Evolutionary conservation across 2,329 filamentous ascomycete species (phyloP).

Genomic region (Colletotrichum sp.): DNA sequence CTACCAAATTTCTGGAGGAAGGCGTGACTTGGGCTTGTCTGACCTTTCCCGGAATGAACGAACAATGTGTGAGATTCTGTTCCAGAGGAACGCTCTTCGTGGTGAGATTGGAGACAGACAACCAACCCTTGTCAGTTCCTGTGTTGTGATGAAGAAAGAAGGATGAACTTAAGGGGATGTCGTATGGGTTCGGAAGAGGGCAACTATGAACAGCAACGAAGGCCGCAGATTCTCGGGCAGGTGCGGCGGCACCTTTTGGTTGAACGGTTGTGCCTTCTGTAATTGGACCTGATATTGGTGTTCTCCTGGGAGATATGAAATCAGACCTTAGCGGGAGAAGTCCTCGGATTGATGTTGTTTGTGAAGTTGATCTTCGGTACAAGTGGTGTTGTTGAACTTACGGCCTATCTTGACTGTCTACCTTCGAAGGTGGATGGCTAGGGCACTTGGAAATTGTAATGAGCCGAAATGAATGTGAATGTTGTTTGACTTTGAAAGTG

Average conservation of each 20-base stretch:
- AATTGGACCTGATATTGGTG: not conserved
- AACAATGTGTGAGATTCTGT: not conserved
- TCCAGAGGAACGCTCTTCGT: accelerated
- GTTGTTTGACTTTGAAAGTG: too few species aligned
- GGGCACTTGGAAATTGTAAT: too few species aligned
- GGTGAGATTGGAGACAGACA: not conserved
- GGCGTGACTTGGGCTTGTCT: too few species aligned
- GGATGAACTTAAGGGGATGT: not conserved
- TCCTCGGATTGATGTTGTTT: not conserved
- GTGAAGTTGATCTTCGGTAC: not conserved
- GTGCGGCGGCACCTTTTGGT: not conserved
- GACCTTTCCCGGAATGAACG: not conserved
- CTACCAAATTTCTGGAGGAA: too few species aligned
- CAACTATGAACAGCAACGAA: not conserved
- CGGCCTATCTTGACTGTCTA: too few species aligned
- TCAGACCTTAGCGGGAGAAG: accelerated
- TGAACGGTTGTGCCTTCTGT: not conserved
- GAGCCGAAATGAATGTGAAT: too few species aligned
- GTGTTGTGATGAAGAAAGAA: not conserved
- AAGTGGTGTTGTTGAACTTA: not conserved
- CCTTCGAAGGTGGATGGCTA: too few species aligned
- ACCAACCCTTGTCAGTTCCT: accelerated
- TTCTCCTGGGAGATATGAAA: not conserved
- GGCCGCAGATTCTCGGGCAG: too few species aligned
- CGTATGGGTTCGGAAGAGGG: too few species aligned